Percentiles rank a stretch among this genome's conserved stretches.
Evolutionary conservation across 2,329 filamentous ascomycete species (phyloP).

Genomic region (Penicillium nordicum): DNA sequence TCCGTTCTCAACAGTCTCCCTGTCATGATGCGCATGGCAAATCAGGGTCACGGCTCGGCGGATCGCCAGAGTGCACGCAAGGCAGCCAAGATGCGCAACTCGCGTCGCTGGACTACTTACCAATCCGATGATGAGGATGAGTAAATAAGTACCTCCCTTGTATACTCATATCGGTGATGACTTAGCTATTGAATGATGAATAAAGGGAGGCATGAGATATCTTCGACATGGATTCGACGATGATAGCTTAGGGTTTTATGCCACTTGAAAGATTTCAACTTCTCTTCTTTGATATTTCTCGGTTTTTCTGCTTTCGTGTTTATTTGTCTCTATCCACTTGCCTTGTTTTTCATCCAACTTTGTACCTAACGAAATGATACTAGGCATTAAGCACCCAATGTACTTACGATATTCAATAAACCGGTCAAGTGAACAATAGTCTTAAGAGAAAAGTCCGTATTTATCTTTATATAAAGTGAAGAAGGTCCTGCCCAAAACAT

Average conservation of each 20-base stretch:
- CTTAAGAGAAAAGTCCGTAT: neutral
- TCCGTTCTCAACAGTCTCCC: constrained; percentile 60
- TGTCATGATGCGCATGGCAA: constrained; percentile 36
- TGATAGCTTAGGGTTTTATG: neutral
- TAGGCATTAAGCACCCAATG: neutral
- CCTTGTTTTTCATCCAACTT: neutral
- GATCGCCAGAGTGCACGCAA: constrained; percentile 30
- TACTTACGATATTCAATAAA: neutral
- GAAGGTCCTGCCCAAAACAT: constrained; percentile 9
- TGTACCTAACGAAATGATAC: neutral
- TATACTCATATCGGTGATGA: neutral
- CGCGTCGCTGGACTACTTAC: constrained; percentile 28
- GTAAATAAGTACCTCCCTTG: neutral
- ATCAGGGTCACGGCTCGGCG: constrained; percentile 8
- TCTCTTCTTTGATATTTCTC: neutral
- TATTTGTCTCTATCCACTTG: neutral
- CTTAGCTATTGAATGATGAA: neutral
- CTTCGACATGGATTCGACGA: neutral
- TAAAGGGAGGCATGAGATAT: neutral
- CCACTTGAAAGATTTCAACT: neutral
- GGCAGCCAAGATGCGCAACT: constrained; percentile 28
- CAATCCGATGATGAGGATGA: constrained; percentile 30
- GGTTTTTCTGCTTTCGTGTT: no score
- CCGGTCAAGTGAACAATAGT: neutral
- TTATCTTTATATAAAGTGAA: constrained; percentile 8